Conservation (phyloP, 2,329 filamentous ascomycete genomes). For the Polychaeton citri region DNA sequence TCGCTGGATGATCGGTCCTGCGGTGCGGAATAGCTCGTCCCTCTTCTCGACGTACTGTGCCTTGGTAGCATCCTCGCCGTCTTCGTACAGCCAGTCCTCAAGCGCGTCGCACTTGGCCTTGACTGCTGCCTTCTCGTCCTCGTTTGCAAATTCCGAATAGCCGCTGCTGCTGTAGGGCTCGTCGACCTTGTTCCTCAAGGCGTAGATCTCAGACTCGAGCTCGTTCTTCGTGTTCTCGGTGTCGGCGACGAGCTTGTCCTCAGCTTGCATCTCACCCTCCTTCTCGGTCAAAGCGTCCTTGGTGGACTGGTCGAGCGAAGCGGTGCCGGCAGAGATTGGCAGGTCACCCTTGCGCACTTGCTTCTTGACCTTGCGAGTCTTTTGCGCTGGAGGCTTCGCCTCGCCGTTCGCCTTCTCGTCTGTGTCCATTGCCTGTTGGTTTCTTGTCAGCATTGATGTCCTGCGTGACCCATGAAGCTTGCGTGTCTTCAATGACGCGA, state of each 20-base stretch:
- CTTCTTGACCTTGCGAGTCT: slow-evolving; percentile 97
- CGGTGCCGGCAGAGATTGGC: slow-evolving; percentile 70
- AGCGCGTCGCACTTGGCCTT: slow-evolving; percentile 67
- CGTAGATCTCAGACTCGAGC: slow-evolving; percentile 94
- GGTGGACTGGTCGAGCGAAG: slow-evolving; percentile 56
- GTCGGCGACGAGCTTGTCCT: slow-evolving; percentile 95
- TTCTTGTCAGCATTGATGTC: slow-evolving; percentile 16
- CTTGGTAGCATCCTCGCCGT: slow-evolving; percentile 89
- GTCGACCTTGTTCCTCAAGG: slow-evolving; percentile 88
- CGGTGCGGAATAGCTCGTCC: slow-evolving; percentile 83
- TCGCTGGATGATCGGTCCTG: slow-evolving; percentile 82
- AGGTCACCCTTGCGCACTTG: slow-evolving; percentile 96
- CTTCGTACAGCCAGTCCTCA: slow-evolving; percentile 98
- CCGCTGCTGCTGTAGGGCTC: slow-evolving; percentile 52
- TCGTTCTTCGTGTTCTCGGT: slow-evolving; percentile 99
- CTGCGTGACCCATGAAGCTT: too few relatives aligned
- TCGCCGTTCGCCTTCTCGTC: slow-evolving; percentile 54
- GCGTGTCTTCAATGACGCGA: too few relatives aligned
- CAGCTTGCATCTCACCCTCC: slow-evolving; percentile 85
- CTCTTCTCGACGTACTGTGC: slow-evolving; percentile 88
- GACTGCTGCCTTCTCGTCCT: slow-evolving; percentile 84
- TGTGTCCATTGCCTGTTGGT: slow-evolving; percentile 66
- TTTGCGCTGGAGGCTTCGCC: slow-evolving; percentile 41
- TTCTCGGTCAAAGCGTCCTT: slow-evolving; percentile 63
- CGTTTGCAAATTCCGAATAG: slow-evolving; percentile 64